These are phyloP conservation scores for Magnaporthiopsis rhizophila DNA, from an alignment of 2,329 filamentous ascomycete genomes.

Conservation along the genomic window DNA sequence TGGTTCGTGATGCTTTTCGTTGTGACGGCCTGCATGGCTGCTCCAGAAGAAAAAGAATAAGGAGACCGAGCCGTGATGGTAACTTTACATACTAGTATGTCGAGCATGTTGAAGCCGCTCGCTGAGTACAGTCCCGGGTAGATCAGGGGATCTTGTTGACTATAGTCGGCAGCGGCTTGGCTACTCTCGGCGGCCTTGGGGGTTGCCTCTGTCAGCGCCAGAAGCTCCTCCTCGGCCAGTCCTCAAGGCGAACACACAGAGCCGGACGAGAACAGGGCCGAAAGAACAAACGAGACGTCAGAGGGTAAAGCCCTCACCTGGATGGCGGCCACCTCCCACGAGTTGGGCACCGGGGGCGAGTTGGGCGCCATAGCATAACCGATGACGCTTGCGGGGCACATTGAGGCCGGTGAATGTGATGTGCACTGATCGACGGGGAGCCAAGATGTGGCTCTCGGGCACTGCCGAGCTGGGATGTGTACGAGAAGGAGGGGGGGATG, in stretches of 20 bases:
- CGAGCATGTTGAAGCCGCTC: conserved; percentile 48
- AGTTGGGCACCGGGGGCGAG: conserved; percentile 18
- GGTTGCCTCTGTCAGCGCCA: background rate
- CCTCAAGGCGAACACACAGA: background rate
- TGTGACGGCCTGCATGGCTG: background rate
- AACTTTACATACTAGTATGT: conserved; percentile 38
- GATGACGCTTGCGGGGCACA: background rate
- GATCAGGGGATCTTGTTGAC: conserved; percentile 35
- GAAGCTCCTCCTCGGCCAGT: background rate
- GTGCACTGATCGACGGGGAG: background rate
- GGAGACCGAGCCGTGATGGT: background rate
- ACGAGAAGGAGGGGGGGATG: background rate
- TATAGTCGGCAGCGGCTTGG: background rate
- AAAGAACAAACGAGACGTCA: background rate
- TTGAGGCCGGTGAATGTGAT: background rate
- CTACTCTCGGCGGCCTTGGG: background rate
- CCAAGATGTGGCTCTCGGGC: background rate
- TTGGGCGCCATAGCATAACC: background rate
- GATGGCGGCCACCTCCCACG: conserved; percentile 22
- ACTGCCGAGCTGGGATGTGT: background rate
- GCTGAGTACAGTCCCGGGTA: conserved; percentile 48
- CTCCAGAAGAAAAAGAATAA: too few species aligned
- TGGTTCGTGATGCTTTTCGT: background rate
- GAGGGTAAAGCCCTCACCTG: conserved; percentile 9
- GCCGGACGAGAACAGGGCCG: background rate